phyloP scores from a whole-genome alignment of 306 rosid species.

The Leucaena leucocephala region DNA sequence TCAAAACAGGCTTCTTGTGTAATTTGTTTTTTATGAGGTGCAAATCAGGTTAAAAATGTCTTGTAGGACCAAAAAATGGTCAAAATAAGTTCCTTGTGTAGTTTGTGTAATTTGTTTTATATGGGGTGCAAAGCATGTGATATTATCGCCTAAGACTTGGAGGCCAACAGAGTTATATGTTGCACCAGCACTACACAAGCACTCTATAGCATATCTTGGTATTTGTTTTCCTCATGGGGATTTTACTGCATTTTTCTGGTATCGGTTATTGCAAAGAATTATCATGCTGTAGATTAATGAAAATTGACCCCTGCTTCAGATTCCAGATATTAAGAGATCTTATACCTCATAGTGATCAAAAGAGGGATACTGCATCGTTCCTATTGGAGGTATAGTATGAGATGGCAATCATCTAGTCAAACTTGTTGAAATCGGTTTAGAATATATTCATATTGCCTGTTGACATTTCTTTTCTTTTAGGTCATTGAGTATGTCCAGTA shows the following conservation, averaged over 20 bases:
- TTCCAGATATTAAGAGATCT: conserved; percentile 99
- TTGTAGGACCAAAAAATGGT: not conserved
- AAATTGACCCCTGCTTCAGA: conserved; percentile 53
- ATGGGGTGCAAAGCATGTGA: conserved; percentile 23
- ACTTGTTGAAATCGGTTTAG: conserved; percentile 15
- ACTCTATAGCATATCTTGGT: conserved; percentile 1
- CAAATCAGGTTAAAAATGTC: not conserved
- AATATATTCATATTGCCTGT: not conserved
- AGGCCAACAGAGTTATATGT: not conserved
- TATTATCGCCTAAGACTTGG: conserved; percentile 13
- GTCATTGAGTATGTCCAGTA: conserved; percentile 93
- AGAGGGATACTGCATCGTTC: conserved; percentile 95
- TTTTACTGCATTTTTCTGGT: conserved; percentile 7
- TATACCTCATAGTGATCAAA: conserved; percentile 94
- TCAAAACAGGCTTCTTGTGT: conserved; percentile 7
- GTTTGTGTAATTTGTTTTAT: not conserved
- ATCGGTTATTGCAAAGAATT: conserved; percentile 21
- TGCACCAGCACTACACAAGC: not conserved
- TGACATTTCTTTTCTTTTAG: conserved; percentile 49
- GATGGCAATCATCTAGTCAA: conserved; percentile 3
- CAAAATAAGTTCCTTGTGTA: conserved; percentile 2
- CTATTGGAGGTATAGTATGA: conserved; percentile 73
- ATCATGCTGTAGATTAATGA: conserved; percentile 33
- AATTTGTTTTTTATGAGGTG: too few species aligned
- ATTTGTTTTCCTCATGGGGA: not conserved